phyloP scores from a whole-genome alignment of 129 eudicot genomes.

The Erigeron canadensis region DNA sequence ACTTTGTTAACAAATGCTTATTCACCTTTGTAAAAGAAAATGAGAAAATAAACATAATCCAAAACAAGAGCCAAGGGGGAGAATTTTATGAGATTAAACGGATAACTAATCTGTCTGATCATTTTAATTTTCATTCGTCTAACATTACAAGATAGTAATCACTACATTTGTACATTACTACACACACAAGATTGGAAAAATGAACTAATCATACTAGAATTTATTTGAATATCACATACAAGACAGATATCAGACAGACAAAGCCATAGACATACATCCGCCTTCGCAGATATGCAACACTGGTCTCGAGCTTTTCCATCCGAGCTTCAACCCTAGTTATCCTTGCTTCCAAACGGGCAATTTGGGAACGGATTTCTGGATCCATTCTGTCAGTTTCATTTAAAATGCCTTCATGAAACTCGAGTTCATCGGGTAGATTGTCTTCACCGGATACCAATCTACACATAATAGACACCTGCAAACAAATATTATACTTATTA shows the following conservation, averaged over 20 bases:
- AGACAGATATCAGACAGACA: slow-evolving; percentile 34
- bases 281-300: slow-evolving; percentile 37
- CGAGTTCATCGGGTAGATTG: slow-evolving; percentile 21
- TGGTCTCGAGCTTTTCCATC: slow-evolving; percentile 44
- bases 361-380: slow-evolving; percentile 36
- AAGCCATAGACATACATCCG: slow-evolving; percentile 34
- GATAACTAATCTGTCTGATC: not conserved
- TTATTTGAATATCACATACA: slow-evolving; percentile 41
- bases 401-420: slow-evolving; percentile 23
- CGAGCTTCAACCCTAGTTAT: slow-evolving; percentile 45
- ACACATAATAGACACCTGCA: slow-evolving; percentile 33
- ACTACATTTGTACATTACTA: slow-evolving; percentile 25
- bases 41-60: not conserved
- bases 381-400: slow-evolving; percentile 30
- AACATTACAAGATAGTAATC: slow-evolving; percentile 15
- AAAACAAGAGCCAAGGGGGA: not conserved
- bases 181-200: not conserved
- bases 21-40: not conserved
- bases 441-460: slow-evolving; percentile 36
- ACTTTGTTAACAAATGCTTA: not conserved
- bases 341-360: slow-evolving; percentile 42
- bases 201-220: not conserved
- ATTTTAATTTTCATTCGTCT: not conserved
- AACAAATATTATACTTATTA: not conserved
- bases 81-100: slow-evolving; percentile 8